Evolutionary conservation across 495 filamentous ascomycete species (phyloP).

Genomic region (Evernia prunastri): DNA sequence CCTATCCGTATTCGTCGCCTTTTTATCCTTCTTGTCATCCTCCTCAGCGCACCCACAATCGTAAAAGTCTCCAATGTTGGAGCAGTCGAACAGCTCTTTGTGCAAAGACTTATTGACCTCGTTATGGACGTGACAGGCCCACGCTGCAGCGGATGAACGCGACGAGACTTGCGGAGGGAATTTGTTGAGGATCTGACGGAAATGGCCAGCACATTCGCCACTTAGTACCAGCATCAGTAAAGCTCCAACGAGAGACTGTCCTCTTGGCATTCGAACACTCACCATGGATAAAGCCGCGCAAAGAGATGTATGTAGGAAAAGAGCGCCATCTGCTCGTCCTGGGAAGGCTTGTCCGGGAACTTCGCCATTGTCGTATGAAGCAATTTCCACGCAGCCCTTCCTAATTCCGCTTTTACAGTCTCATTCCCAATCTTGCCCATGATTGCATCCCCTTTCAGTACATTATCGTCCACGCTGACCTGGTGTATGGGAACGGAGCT

Average conservation of each 20-base stretch:
- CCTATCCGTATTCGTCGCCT: constrained; percentile 14
- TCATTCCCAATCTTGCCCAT: constrained; percentile 89
- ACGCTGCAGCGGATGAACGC: constrained; percentile 74
- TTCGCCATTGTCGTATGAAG: constrained; percentile 93
- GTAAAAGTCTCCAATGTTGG: constrained; percentile 83
- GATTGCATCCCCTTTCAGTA: constrained; percentile 71
- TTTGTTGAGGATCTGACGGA: constrained; percentile 69
- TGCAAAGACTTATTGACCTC: constrained; percentile 81
- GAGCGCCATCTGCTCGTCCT: constrained; percentile 77
- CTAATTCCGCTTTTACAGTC: constrained; percentile 84
- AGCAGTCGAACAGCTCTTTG: constrained; percentile 82
- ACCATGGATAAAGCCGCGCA: constrained; percentile 84
- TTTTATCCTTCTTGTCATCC: constrained; percentile 26
- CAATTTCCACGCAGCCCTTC: constrained; percentile 83
- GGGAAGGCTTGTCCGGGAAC: constrained; percentile 78
- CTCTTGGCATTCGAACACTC: constrained; percentile 18
- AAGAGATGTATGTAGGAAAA: constrained; percentile 84
- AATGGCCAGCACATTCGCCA: constrained; percentile 90
- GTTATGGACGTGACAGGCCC: constrained; percentile 94
- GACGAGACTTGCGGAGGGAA: constrained; percentile 90
- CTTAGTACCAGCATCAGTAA: constrained; percentile 35
- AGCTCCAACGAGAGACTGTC: too few species aligned
- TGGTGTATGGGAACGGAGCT: constrained; percentile 20
- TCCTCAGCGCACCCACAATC: constrained; percentile 82
- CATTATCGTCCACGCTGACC: constrained; percentile 27